A percentile compares a stretch with the other conserved stretches of the same genome.
Evolutionary conservation across 495 filamentous ascomycete genomes (phyloP).

Genomic region (Glarea lozoyensis): DNA sequence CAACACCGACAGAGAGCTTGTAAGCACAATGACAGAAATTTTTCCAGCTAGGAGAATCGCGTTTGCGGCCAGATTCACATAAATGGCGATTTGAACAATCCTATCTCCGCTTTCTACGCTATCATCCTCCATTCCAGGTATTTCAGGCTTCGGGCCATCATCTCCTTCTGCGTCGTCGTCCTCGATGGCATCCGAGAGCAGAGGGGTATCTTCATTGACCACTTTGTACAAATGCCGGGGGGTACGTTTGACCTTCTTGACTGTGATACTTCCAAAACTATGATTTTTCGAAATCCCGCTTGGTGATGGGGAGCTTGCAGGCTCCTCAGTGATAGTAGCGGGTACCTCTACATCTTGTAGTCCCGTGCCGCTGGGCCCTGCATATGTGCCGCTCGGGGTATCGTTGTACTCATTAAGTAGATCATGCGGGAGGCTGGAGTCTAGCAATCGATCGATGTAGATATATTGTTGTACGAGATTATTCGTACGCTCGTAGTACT

Average conservation of each 20-base stretch:
- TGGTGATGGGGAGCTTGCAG: conserved; percentile 6
- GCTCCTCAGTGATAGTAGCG: conserved; percentile 45
- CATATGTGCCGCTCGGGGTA: conserved; percentile 25
- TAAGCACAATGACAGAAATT: conserved; percentile 66
- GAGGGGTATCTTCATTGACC: conserved; percentile 59
- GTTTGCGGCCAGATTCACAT: conserved; percentile 82
- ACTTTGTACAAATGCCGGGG: conserved; percentile 72
- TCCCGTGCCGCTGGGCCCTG: conserved; percentile 24
- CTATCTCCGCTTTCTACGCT: conserved; percentile 54
- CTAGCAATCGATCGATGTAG: conserved; percentile 85
- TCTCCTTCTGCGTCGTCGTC: conserved; percentile 20
- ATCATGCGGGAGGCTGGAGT: conserved; percentile 78
- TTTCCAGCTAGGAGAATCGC: conserved; percentile 69
- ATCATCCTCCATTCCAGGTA: conserved; percentile 45
- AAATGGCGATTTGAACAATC: conserved; percentile 72
- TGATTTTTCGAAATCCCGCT: neutral
- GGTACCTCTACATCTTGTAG: conserved; percentile 38
- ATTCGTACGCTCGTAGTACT: conserved; percentile 83
- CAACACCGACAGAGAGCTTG: conserved; percentile 78
- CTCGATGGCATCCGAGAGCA: conserved; percentile 32
- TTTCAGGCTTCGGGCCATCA: conserved; percentile 31
- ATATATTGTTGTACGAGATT: conserved; percentile 76
- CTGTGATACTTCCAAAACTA: conserved; percentile 9
- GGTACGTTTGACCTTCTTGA: conserved; percentile 63
- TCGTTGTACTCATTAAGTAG: conserved; percentile 79